phyloP scores from a whole-genome alignment of 106 monocot species.

The Dendrobium nobile region DNA sequence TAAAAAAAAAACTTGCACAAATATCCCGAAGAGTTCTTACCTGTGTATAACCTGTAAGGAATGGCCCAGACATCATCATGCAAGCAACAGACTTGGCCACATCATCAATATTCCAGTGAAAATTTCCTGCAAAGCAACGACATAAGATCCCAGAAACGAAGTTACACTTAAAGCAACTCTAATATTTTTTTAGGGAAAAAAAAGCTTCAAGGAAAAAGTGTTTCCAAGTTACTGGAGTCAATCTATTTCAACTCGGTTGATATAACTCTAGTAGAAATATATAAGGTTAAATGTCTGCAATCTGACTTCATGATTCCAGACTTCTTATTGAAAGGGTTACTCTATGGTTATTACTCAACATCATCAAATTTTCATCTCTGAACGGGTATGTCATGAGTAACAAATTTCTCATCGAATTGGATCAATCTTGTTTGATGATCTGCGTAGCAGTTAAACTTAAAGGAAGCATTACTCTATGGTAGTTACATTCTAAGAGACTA shows the following conservation, averaged over 20 bases:
- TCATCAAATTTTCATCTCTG: neutral
- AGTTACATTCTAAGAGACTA: neutral
- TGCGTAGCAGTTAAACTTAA: neutral
- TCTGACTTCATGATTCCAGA: neutral
- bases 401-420: neutral
- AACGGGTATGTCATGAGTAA: neutral
- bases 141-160: neutral
- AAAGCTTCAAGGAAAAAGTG: neutral
- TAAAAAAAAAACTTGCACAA: neutral
- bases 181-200: neutral
- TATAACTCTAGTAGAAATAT: neutral
- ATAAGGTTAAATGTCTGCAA: neutral
- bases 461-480: neutral
- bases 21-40: constrained; percentile 14
- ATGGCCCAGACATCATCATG: constrained; percentile 93
- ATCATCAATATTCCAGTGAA: constrained; percentile 89
- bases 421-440: neutral
- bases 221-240: neutral
- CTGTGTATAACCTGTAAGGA: constrained; percentile 84
- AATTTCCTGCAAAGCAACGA: constrained; percentile 58
- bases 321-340: neutral
- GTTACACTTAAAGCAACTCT: neutral
- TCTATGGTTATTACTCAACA: neutral
- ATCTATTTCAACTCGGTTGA: neutral
- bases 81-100: constrained; percentile 82